Evolutionary conservation across 305 asterid species (phyloP).

Genomic region (Fraxinus sp.): DNA sequence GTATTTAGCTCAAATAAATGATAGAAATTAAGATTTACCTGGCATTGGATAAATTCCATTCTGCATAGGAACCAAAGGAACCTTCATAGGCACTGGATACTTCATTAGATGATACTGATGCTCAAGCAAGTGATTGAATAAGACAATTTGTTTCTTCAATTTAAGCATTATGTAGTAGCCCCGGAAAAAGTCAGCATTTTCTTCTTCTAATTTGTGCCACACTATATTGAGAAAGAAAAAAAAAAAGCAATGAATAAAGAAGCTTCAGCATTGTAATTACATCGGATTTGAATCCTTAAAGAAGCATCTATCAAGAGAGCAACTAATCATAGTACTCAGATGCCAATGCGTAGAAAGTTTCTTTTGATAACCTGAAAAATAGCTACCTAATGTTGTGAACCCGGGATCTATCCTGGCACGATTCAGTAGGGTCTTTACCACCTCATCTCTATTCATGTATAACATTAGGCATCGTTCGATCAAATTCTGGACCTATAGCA

Average conservation of each 20-base stretch:
- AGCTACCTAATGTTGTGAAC: slow-evolving; percentile 82
- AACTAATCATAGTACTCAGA: neutral
- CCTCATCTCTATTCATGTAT: slow-evolving; percentile 92
- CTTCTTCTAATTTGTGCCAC: slow-evolving; percentile 82
- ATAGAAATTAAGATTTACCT: slow-evolving; percentile 44
- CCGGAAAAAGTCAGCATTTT: slow-evolving; percentile 57
- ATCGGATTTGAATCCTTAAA: neutral
- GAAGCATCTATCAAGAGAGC: neutral
- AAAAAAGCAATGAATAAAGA: neutral
- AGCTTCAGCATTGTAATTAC: neutral
- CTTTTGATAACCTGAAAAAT: slow-evolving; percentile 3
- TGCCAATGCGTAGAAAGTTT: neutral
- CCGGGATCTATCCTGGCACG: slow-evolving; percentile 99
- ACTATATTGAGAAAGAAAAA: slow-evolving; percentile 42
- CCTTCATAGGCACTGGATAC: slow-evolving; percentile 71
- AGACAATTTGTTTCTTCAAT: slow-evolving; percentile 82
- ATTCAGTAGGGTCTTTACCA: slow-evolving; percentile 81
- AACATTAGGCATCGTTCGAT: slow-evolving; percentile 85
- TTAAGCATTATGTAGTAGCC: slow-evolving; percentile 63
- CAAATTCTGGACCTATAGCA: slow-evolving; percentile 78
- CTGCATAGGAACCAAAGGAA: slow-evolving; percentile 59
- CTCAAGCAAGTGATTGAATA: slow-evolving; percentile 89
- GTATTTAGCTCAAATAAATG: neutral
- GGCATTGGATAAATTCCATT: slow-evolving; percentile 82
- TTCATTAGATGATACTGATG: slow-evolving; percentile 80